Base-by-base conservation (phyloP, 331 rosid species). In the Rhamnella rubrinervis region DNA sequence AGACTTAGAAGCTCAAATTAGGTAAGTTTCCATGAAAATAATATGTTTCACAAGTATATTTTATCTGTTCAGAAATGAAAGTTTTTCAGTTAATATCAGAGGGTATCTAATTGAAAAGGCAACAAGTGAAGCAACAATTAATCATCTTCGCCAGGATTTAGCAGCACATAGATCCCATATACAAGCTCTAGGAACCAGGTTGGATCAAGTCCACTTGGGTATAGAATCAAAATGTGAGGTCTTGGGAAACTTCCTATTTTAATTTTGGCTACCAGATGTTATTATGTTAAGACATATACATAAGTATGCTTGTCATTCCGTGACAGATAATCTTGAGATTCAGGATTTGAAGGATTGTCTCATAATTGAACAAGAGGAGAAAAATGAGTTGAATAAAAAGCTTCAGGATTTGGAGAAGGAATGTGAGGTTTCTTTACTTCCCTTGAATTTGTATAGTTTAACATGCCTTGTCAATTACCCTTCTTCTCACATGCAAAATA, bases 261-360 rank as follows among this genome's bases (percentile, higher is more conserved):
- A 64, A 19, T 5, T 40, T 35, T 68, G 70, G 37, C 18, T 28
- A 7, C 55, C 23, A 20, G 55, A 18, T 26, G 55, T 47, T 21
- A 72, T 50, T 72, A 20, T 47, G 39, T 67, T 52, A 15, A 37
- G 60, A 47, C 7, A 25, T 63, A 8, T 55, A 52, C 67, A 20
- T 47, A 26, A 64, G 19, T 72, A 28, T 59, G 52, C 41, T 73
- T 53, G 47, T 53, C 39, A 25, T 71, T 35, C 55, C 12, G 51
- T 79, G 61, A 31, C 84, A 90, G 95, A 79, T 88, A 70, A 31
- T 47, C 70, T 71, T 20, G 95, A 88, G 84, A 73, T 88, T 77
- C 95, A 83, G 75, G 95, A 85, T 74, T 63, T 90, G 82, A 90
- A 72, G 77, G 95, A 88, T 51, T 85, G 92, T 56, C 87, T 90